Conservation (phyloP, 2,329 filamentous ascomycete genomes). For the Cercospora beticola region DNA sequence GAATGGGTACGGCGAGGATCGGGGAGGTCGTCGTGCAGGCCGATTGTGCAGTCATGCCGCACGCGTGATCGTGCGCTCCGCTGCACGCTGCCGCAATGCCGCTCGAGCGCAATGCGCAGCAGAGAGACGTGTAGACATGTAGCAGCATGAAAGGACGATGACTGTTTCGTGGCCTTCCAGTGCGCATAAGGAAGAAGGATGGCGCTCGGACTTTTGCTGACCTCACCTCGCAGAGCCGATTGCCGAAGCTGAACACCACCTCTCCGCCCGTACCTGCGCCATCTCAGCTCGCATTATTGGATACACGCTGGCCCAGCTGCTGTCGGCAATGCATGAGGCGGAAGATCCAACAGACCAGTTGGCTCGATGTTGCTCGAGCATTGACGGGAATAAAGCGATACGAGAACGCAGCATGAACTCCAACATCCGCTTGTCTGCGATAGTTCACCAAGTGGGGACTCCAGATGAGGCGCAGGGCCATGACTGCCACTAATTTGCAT, state of each 20-base stretch:
- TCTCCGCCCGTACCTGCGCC: background rate
- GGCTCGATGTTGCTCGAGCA: background rate
- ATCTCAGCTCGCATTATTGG: background rate
- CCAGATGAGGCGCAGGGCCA: background rate
- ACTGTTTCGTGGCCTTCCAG: background rate
- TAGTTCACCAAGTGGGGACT: background rate
- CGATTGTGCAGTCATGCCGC: slow-evolving; percentile 1
- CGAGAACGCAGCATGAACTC: background rate
- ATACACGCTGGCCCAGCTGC: background rate
- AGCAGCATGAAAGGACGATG: background rate
- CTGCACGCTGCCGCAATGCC: background rate
- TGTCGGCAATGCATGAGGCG: background rate
- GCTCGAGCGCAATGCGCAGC: slow-evolving; percentile 2
- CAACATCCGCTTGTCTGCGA: background rate
- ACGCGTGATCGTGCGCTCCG: slow-evolving; percentile 1
- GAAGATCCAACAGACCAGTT: background rate
- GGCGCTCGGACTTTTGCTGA: slow-evolving; percentile 1
- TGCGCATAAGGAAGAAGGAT: background rate
- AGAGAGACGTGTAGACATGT: background rate
- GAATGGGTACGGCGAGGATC: background rate
- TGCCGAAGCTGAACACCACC: background rate
- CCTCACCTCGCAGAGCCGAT: background rate
- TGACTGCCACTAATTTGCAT: background rate
- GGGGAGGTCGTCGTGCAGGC: slow-evolving; percentile 4
- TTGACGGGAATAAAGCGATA: background rate